Conservation (phyloP, 495 filamentous ascomycete species). For the Elaphomyces granulatus region DNA sequence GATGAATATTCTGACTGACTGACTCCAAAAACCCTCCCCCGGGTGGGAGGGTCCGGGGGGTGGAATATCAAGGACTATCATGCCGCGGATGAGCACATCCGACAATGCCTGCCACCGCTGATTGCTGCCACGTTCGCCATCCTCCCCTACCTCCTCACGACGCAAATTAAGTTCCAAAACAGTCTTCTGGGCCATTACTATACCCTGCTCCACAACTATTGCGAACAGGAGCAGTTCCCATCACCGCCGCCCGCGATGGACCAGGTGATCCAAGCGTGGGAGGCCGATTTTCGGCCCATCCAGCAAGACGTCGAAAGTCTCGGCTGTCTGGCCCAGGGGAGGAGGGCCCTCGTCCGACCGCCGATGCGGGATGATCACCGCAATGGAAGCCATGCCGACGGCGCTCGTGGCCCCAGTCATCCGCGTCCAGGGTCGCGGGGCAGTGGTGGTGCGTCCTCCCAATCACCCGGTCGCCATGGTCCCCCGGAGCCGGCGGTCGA, state of each 20-base stretch:
- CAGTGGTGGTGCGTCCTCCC: background rate
- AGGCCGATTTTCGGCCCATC: constrained; percentile 45
- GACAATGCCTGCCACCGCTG: constrained; percentile 59
- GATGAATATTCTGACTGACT: background rate
- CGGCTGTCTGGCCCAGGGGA: constrained; percentile 53
- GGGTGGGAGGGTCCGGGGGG: too few relatives aligned
- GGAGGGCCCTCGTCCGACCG: constrained; percentile 52
- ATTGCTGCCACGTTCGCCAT: constrained; percentile 62
- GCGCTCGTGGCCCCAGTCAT: constrained; percentile 12
- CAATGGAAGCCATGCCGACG: constrained; percentile 17
- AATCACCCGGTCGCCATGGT: constrained; percentile 3
- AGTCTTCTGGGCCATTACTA: constrained; percentile 72
- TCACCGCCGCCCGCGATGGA: constrained; percentile 61
- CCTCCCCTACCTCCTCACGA: constrained; percentile 58
- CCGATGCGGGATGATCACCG: constrained; percentile 37
- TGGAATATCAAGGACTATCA: constrained; percentile 61
- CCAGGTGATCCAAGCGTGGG: constrained; percentile 57
- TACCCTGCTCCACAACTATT: constrained; percentile 67
- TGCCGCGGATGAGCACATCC: constrained; percentile 68
- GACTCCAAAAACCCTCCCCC: too few relatives aligned
- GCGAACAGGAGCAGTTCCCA: constrained; percentile 52
- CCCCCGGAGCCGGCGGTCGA: constrained; percentile 9
- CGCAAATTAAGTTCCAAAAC: constrained; percentile 71
- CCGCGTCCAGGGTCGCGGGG: constrained; percentile 2
- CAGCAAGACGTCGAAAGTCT: constrained; percentile 64